phyloP scores from a whole-genome alignment of 2,329 filamentous ascomycete species.

The Hypoxylon sp. region DNA sequence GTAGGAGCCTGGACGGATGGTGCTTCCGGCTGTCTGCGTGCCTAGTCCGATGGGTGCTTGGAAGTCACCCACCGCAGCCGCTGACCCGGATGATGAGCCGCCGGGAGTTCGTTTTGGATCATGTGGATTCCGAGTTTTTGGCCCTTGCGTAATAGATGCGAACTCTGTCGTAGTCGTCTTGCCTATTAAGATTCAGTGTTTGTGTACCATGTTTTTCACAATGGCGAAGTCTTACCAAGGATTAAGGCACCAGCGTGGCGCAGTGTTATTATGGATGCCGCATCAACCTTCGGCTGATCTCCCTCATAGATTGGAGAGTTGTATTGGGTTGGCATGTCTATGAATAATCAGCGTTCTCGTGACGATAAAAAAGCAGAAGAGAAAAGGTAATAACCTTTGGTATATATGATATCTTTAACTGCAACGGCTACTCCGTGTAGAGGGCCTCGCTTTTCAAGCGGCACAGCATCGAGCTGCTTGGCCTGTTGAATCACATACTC shows the following conservation, averaged over 20 bases:
- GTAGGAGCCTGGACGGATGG: slow-evolving; percentile 74
- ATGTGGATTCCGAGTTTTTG: slow-evolving; percentile 74
- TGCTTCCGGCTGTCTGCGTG: slow-evolving; percentile 76
- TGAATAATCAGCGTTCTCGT: slow-evolving; percentile 24
- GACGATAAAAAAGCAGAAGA: background rate
- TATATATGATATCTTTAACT: slow-evolving; percentile 70
- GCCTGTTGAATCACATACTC: slow-evolving; percentile 64
- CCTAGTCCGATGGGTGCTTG: slow-evolving; percentile 73
- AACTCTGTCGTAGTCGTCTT: slow-evolving; percentile 77
- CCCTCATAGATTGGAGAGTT: slow-evolving; percentile 68
- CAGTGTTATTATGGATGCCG: slow-evolving; percentile 66
- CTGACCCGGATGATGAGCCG: slow-evolving; percentile 77
- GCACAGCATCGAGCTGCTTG: slow-evolving; percentile 62
- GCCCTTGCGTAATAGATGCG: slow-evolving; percentile 68
- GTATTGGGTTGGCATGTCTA: slow-evolving; percentile 67
- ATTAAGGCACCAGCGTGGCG: slow-evolving; percentile 70
- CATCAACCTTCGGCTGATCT: slow-evolving; percentile 64
- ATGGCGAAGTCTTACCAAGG: slow-evolving; percentile 56
- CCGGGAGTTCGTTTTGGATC: slow-evolving; percentile 75
- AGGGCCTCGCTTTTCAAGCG: slow-evolving; percentile 62
- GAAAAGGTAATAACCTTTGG: slow-evolving; percentile 57
- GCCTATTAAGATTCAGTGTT: slow-evolving; percentile 49
- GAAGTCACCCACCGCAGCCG: slow-evolving; percentile 74
- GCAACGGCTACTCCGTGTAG: slow-evolving; percentile 68
- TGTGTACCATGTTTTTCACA: background rate